phyloP scores from a whole-genome alignment of 805 yeast genomes.

The Candida michaelii region DNA sequence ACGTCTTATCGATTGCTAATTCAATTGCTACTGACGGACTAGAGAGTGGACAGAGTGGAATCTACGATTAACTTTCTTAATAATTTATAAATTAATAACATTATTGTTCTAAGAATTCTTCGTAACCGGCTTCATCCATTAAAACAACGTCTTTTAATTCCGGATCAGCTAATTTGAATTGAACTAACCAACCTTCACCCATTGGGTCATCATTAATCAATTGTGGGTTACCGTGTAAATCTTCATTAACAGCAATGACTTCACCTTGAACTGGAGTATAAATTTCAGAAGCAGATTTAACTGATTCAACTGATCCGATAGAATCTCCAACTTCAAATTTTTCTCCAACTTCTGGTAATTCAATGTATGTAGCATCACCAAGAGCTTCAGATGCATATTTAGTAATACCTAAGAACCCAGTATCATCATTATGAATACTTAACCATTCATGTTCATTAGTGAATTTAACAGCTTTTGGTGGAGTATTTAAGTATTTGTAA shows the following conservation, averaged over 20 bases:
- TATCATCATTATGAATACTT: conserved; percentile 78
- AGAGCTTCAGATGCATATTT: conserved; percentile 93
- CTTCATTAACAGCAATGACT: conserved; percentile 67
- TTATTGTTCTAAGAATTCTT: conserved; percentile 22
- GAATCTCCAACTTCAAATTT: conserved; percentile 70
- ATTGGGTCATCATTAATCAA: conserved; percentile 84
- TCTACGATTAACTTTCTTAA: too few species aligned
- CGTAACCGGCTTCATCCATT: conserved; percentile 56
- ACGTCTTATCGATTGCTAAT: too few species aligned
- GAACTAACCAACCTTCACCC: conserved; percentile 93
- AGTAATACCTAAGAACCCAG: conserved; percentile 87
- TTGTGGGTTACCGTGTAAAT: conserved; percentile 68
- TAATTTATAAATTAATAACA: not conserved
- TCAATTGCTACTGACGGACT: too few species aligned
- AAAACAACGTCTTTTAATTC: conserved; percentile 43
- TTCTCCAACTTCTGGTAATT: conserved; percentile 75
- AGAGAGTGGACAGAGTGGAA: too few species aligned
- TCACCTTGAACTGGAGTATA: conserved; percentile 85
- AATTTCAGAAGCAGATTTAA: conserved; percentile 90
- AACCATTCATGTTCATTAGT: conserved; percentile 96
- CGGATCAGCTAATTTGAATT: conserved; percentile 56
- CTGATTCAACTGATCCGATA: conserved; percentile 91
- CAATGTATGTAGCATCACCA: conserved; percentile 95
- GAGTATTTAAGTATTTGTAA: conserved; percentile 37
- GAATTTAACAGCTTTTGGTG: conserved; percentile 58